Conservation (phyloP, 345 rosid genomes). For the Eucalyptus melliodora region DNA sequence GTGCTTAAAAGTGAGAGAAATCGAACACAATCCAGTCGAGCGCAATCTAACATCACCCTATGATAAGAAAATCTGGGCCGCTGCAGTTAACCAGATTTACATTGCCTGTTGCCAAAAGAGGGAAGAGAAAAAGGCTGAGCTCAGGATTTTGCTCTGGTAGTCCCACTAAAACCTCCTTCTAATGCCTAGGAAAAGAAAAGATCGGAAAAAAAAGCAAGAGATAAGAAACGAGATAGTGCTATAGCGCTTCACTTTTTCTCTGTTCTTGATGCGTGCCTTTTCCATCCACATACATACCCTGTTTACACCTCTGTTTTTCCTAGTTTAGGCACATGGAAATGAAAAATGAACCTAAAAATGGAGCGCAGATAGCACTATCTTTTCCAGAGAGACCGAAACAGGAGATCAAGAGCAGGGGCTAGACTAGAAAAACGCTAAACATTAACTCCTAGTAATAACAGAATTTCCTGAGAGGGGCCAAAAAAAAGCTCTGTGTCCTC, state of each 20-base stretch:
- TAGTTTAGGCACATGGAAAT: not conserved
- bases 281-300: not conserved
- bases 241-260: slow-evolving; percentile 31
- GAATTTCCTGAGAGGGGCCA: not conserved
- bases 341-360: slow-evolving; percentile 10
- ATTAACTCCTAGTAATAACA: slow-evolving; percentile 2
- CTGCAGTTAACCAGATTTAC: not conserved
- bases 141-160: not conserved
- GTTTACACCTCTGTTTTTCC: not conserved
- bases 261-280: not conserved
- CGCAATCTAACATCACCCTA: not conserved
- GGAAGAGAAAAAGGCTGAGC: not conserved
- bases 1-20: not conserved
- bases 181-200: slow-evolving; percentile 1
- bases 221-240: slow-evolving; percentile 31
- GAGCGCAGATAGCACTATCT: slow-evolving; percentile 58
- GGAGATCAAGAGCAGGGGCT: not conserved
- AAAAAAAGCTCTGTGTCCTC: not conserved
- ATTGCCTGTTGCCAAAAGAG: slow-evolving; percentile 20
- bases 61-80: slow-evolving; percentile 13
- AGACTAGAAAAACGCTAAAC: not conserved
- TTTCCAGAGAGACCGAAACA: not conserved
- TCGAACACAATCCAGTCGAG: not conserved
- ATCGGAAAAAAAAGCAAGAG: not conserved
- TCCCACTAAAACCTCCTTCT: not conserved